Percentiles rank a stretch among this genome's conserved stretches.
Conservation (phyloP, 176 grass and related monocot genomes). For the Oropetium thomaeum region DNA sequence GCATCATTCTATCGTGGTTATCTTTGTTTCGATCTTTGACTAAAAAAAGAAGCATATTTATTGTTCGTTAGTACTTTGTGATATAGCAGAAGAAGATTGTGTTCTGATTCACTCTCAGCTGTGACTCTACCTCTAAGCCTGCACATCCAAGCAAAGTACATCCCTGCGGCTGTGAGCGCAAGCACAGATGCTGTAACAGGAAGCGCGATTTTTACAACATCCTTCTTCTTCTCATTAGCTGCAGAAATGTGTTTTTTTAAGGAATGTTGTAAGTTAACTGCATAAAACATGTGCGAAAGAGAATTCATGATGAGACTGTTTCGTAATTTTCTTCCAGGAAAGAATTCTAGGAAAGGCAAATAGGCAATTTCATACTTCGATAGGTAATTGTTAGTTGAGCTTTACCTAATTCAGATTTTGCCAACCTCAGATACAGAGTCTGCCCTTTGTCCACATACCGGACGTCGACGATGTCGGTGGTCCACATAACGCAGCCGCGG, state of each 20-base stretch:
- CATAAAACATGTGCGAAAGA: no score
- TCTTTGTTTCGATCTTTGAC: background rate
- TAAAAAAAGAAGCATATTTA: background rate
- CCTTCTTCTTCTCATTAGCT: background rate
- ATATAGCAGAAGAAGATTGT: background rate
- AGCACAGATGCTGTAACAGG: slow-evolving; percentile 5
- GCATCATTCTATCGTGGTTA: background rate
- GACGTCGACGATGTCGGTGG: background rate
- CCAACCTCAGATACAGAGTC: slow-evolving; percentile 27
- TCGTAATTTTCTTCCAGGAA: no score
- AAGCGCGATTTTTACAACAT: background rate
- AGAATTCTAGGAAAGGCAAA: no score
- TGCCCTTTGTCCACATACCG: slow-evolving; percentile 38
- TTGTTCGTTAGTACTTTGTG: background rate
- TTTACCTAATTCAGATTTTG: slow-evolving; percentile 39
- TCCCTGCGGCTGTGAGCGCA: background rate
- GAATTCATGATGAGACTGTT: no score
- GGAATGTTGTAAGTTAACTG: no score
- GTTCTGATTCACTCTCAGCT: background rate
- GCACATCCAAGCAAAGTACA: slow-evolving; percentile 18
- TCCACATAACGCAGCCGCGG: slow-evolving; percentile 37
- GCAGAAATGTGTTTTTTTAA: background rate
- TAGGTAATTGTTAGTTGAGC: no score
- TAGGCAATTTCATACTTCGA: no score
- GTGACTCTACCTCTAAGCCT: slow-evolving; percentile 27